Conservation (phyloP, 176 grass and related monocot genomes). For the Themeda triandra region DNA sequence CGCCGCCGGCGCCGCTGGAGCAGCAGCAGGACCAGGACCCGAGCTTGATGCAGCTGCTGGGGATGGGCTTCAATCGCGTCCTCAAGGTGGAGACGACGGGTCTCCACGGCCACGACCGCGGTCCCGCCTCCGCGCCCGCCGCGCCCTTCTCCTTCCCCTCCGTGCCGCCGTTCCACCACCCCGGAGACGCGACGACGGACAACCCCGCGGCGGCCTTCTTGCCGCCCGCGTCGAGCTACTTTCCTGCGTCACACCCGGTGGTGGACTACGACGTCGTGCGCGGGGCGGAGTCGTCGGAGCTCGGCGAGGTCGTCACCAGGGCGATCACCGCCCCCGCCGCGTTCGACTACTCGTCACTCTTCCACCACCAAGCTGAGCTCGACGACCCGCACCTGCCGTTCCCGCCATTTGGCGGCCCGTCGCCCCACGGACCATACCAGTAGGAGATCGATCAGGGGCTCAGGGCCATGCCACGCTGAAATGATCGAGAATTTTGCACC, state of each 20-base stretch:
- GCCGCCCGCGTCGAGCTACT: conserved; percentile 32
- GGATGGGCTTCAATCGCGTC: conserved; percentile 38
- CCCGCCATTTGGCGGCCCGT: background rate
- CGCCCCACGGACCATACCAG: background rate
- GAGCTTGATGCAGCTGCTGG: conserved; percentile 37
- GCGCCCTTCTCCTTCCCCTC: conserved; percentile 39
- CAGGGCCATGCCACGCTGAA: background rate
- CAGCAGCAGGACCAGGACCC: background rate
- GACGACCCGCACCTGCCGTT: conserved; percentile 21
- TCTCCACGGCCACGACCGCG: background rate
- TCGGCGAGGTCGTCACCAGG: conserved; percentile 55
- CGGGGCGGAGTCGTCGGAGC: conserved; percentile 28
- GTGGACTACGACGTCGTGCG: background rate
- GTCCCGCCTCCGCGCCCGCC: background rate
- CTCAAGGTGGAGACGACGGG: conserved; percentile 29
- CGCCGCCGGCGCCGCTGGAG: background rate
- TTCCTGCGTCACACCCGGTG: background rate
- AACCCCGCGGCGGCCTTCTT: conserved; percentile 18
- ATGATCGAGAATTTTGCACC: background rate
- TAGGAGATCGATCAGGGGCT: background rate
- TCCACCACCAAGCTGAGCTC: conserved; percentile 8
- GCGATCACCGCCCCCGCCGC: background rate
- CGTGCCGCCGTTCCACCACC: background rate
- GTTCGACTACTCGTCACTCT: conserved; percentile 18
- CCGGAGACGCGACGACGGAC: background rate